phyloP scores from a whole-genome alignment of 352 stramenopile genomes.

The Blastocystis sp. region DNA sequence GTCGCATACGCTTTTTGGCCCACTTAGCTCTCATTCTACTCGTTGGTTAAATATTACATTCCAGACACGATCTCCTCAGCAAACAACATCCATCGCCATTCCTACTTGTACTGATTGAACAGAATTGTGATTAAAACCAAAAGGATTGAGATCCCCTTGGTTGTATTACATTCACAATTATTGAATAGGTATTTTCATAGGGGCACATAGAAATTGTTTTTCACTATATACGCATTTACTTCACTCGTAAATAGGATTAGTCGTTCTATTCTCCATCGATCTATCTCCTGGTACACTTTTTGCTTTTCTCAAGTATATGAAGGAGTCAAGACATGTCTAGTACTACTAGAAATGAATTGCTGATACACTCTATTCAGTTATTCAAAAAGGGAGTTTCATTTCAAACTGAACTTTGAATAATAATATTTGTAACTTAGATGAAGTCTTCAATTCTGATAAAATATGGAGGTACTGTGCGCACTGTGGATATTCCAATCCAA shows the following conservation, averaged over 20 bases:
- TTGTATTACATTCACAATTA: background rate
- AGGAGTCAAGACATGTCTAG: too few relatives aligned
- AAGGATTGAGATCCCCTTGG: background rate
- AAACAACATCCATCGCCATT: background rate
- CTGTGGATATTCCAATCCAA: background rate
- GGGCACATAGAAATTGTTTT: too few relatives aligned
- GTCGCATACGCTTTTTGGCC: constrained; percentile 59
- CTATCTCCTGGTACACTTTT: too few relatives aligned
- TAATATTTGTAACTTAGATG: background rate
- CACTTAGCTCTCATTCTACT: constrained; percentile 61
- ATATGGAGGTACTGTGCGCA: background rate
- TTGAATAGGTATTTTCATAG: background rate
- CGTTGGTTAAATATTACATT: background rate
- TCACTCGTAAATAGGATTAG: too few relatives aligned
- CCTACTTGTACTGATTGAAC: constrained; percentile 46
- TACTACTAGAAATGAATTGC: too few relatives aligned
- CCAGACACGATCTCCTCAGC: background rate
- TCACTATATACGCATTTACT: too few relatives aligned
- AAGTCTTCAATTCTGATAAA: background rate
- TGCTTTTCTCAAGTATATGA: too few relatives aligned
- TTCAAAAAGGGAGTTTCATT: background rate
- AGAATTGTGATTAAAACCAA: constrained; percentile 8
- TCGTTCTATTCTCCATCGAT: too few relatives aligned
- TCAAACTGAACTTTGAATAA: background rate
- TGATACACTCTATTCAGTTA: too few relatives aligned